Evolutionary conservation across 352 stramenopile species (phyloP).

Genomic region (Phytophthora cactorum): DNA sequence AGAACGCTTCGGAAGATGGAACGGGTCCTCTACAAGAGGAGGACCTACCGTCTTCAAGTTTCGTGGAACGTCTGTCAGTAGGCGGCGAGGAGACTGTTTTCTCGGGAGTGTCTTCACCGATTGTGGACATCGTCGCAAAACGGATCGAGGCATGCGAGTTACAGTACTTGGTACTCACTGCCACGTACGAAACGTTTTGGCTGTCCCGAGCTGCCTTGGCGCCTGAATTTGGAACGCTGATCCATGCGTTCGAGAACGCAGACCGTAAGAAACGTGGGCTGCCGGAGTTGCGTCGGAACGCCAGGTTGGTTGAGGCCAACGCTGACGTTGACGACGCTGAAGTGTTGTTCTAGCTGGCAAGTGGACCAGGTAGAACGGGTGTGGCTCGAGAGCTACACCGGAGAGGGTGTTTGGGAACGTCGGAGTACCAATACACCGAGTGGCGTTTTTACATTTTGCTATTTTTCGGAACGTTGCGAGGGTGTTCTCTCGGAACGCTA

Average conservation of each 20-base stretch:
- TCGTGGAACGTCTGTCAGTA: not conserved
- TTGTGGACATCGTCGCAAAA: not conserved
- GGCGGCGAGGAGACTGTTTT: not conserved
- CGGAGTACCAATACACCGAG: not conserved
- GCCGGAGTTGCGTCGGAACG: too few species aligned
- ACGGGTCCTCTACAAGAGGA: not conserved
- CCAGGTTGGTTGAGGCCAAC: too few species aligned
- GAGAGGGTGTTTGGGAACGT: not conserved
- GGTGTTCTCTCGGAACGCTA: too few species aligned
- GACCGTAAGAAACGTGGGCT: too few species aligned
- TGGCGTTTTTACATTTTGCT: not conserved
- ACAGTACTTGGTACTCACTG: not conserved
- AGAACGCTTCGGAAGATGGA: not conserved
- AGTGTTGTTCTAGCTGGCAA: not conserved
- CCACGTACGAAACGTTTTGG: too few species aligned
- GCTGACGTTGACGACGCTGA: too few species aligned
- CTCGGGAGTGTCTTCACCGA: not conserved
- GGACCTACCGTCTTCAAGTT: not conserved
- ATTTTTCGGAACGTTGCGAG: not conserved
- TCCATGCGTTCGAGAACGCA: too few species aligned
- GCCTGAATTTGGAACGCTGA: too few species aligned
- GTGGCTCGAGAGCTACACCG: not conserved
- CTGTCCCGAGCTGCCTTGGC: too few species aligned
- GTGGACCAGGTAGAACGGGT: not conserved
- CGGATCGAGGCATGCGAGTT: not conserved